A percentile compares a stretch with the other conserved stretches of the same genome.
phyloP scores from a whole-genome alignment of 352 stramenopile genomes.

The Phytophthora capsici region DNA sequence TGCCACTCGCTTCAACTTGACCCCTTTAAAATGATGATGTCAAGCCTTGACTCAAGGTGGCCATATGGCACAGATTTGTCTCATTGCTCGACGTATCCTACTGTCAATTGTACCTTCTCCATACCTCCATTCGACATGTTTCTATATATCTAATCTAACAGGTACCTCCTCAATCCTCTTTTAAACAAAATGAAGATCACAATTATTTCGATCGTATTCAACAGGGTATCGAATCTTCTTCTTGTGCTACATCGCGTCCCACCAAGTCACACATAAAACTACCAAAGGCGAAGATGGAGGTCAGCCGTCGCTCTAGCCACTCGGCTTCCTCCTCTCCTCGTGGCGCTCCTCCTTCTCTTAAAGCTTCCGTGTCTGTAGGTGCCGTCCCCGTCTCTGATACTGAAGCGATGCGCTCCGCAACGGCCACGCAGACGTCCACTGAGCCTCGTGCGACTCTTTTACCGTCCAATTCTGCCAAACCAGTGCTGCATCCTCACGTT shows the following conservation, averaged over 20 bases:
- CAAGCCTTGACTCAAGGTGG: no score
- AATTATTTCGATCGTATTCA: background rate
- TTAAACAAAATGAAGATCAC: no score
- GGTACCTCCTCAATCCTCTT: no score
- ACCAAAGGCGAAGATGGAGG: background rate
- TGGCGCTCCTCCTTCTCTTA: slow-evolving; percentile 3
- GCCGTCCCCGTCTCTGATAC: slow-evolving; percentile 7
- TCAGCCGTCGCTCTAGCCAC: background rate
- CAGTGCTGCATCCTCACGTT: slow-evolving; percentile 13
- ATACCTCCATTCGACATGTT: background rate
- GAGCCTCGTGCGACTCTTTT: slow-evolving; percentile 12
- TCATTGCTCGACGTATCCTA: slow-evolving; percentile 12
- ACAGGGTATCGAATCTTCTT: slow-evolving; percentile 1
- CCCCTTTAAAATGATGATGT: slow-evolving; percentile 19
- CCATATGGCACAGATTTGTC: slow-evolving; percentile 1
- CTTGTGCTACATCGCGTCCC: background rate
- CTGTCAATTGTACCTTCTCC: background rate
- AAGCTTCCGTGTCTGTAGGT: slow-evolving; percentile 20
- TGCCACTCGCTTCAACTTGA: slow-evolving; percentile 5
- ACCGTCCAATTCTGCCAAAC: slow-evolving; percentile 3
- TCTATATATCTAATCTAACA: background rate
- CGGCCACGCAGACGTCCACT: slow-evolving; percentile 6
- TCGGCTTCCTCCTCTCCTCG: slow-evolving; percentile 29
- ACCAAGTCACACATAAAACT: background rate
- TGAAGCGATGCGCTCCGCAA: slow-evolving; percentile 19